Conservation (phyloP, 148 eudicot genomes). For the Nepenthes gracilis region DNA sequence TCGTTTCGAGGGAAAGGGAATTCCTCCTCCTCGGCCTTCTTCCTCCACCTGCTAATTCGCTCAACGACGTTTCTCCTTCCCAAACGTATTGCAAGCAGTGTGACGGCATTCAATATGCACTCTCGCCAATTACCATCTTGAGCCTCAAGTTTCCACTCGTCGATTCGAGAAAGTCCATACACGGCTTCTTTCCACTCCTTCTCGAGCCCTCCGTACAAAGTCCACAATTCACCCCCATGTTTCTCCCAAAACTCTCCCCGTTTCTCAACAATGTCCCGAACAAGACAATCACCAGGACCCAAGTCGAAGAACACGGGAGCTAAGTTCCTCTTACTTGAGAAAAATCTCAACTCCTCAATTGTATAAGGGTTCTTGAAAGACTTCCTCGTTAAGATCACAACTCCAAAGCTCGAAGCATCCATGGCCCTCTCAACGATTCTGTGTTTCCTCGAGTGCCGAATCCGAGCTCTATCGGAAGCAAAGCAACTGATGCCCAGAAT, state of each 20-base stretch:
- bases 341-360: conserved; percentile 78
- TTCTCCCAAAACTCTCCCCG: conserved; percentile 78
- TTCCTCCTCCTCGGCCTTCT: conserved; percentile 75
- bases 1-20: conserved; percentile 84
- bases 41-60: conserved; percentile 70
- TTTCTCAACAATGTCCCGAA: conserved; percentile 74
- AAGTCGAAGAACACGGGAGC: conserved; percentile 89
- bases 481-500: conserved; percentile 90
- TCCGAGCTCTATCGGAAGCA: conserved; percentile 73
- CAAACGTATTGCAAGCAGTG: conserved; percentile 72
- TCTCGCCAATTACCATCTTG: conserved; percentile 83
- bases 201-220: conserved; percentile 77
- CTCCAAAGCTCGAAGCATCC: conserved; percentile 67
- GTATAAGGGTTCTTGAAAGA: conserved; percentile 87
- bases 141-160: conserved; percentile 92
- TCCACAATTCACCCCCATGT: conserved; percentile 80
- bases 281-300: conserved; percentile 82
- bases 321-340: conserved; percentile 77
- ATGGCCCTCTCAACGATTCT: conserved; percentile 50
- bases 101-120: conserved; percentile 65
- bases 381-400: conserved; percentile 52
- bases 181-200: conserved; percentile 95
- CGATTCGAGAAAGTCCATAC: conserved; percentile 63
- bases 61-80: conserved; percentile 94
- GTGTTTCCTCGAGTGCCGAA: conserved; percentile 51